phyloP scores from a whole-genome alignment of 768 basidiomycete genomes.

The Phylloporus arenicola region DNA sequence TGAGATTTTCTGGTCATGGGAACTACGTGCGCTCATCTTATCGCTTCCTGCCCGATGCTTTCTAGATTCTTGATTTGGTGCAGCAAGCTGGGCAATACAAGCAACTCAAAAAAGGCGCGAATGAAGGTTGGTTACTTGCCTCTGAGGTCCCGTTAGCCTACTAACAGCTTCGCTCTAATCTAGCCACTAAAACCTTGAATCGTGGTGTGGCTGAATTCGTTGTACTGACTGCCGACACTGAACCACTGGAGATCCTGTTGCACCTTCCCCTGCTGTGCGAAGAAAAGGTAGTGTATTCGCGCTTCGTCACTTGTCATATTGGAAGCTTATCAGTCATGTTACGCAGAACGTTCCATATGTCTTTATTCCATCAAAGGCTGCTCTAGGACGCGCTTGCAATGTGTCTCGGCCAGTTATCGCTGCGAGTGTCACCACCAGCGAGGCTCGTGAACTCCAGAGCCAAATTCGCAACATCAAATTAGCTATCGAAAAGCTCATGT shows the following conservation, averaged over 20 bases:
- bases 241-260: slow-evolving; percentile 95
- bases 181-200: slow-evolving; percentile 97
- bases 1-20: slow-evolving; percentile 33
- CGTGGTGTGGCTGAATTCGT: slow-evolving; percentile 98
- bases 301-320: not conserved
- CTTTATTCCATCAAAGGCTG: slow-evolving; percentile 92
- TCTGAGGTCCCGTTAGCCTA: not conserved
- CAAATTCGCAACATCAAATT: slow-evolving; percentile 87
- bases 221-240: slow-evolving; percentile 92
- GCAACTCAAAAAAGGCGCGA: slow-evolving; percentile 97
- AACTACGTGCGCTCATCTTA: not conserved
- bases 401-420: slow-evolving; percentile 94
- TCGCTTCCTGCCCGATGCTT: not conserved
- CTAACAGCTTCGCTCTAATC: slow-evolving; percentile 5
- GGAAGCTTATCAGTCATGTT: slow-evolving; percentile 1
- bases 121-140: slow-evolving; percentile 66
- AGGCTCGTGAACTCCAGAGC: slow-evolving; percentile 82
- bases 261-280: slow-evolving; percentile 97
- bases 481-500: slow-evolving; percentile 66
- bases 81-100: slow-evolving; percentile 97
- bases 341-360: slow-evolving; percentile 92
- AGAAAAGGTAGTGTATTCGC: slow-evolving; percentile 67
- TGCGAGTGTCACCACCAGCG: slow-evolving; percentile 94
- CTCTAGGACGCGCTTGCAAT: slow-evolving; percentile 92
- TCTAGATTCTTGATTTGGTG: slow-evolving; percentile 84